Evolutionary conservation across 164 flowering plant genomes (phyloP).

Genomic region (Hamamelis virginiana): DNA sequence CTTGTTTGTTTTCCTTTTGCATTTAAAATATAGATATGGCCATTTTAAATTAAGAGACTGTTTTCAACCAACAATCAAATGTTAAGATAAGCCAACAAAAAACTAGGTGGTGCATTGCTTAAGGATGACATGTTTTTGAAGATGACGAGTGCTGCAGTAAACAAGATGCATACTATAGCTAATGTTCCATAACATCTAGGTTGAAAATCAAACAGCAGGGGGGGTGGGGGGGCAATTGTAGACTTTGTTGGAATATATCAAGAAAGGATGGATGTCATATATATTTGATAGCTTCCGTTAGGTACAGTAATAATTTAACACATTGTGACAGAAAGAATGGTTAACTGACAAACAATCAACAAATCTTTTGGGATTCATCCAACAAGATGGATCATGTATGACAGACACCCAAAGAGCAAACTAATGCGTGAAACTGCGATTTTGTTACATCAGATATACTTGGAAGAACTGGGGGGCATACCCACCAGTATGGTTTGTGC

Average conservation of each 20-base stretch:
- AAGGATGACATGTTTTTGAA: not conserved
- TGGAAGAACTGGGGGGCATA: not conserved
- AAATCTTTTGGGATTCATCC: too few relatives aligned
- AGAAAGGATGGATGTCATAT: not conserved
- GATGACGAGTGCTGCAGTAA: not conserved
- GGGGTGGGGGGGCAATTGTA: too few relatives aligned
- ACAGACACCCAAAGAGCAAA: not conserved
- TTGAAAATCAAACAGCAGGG: too few relatives aligned
- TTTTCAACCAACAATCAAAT: too few relatives aligned
- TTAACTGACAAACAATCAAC: too few relatives aligned
- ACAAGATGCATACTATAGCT: not conserved
- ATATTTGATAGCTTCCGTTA: not conserved
- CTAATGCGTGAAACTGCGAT: not conserved
- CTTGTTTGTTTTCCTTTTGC: too few relatives aligned
- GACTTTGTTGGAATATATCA: too few relatives aligned
- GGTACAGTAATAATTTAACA: not conserved
- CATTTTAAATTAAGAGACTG: too few relatives aligned
- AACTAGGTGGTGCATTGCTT: too few relatives aligned
- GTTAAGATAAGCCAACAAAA: too few relatives aligned
- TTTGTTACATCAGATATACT: not conserved
- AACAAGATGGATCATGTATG: conserved; percentile 4
- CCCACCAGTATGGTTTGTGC: conserved; percentile 82
- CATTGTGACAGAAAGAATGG: not conserved
- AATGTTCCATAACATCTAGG: not conserved
- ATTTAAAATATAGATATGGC: too few relatives aligned